Percentiles rank a stretch among this genome's conserved stretches.
Conservation (phyloP, 352 stramenopile species). For the Thalassiosira sp. region DNA sequence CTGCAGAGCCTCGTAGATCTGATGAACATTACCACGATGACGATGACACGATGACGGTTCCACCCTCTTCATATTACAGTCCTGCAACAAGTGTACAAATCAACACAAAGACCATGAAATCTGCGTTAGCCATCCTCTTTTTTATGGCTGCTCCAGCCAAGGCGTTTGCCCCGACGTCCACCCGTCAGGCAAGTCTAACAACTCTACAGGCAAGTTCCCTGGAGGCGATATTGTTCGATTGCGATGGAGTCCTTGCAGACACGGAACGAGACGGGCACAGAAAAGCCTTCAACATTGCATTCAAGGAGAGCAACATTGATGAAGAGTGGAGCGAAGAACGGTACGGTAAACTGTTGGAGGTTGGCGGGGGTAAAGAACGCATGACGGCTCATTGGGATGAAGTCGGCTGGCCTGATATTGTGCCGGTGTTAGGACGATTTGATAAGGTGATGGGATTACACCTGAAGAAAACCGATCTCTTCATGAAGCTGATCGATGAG, state of each 20-base stretch:
- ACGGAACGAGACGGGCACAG: slow-evolving; percentile 86
- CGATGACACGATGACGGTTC: too few species aligned
- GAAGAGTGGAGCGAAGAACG: slow-evolving; percentile 82
- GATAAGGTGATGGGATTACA: slow-evolving; percentile 84
- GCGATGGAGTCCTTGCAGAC: slow-evolving; percentile 85
- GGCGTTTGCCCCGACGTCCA: background rate
- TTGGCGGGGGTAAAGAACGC: slow-evolving; percentile 85
- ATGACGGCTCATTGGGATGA: slow-evolving; percentile 86
- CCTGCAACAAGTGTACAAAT: too few species aligned
- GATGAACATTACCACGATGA: too few species aligned
- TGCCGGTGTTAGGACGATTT: slow-evolving; percentile 50
- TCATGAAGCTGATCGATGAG: slow-evolving; percentile 80
- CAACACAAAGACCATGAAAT: background rate
- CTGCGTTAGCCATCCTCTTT: background rate
- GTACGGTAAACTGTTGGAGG: slow-evolving; percentile 84
- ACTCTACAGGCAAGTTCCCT: slow-evolving; percentile 1
- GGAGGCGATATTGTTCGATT: slow-evolving; percentile 79
- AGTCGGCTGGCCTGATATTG: slow-evolving; percentile 75
- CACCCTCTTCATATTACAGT: background rate
- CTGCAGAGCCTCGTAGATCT: too few species aligned
- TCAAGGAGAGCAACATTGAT: slow-evolving; percentile 77
- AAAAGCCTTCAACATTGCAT: slow-evolving; percentile 83
- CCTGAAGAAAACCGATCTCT: slow-evolving; percentile 85
- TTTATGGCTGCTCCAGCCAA: background rate
- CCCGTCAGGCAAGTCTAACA: background rate